Base-by-base conservation (phyloP, 2,329 filamentous ascomycete species). In the Trichoderma koningii region DNA sequence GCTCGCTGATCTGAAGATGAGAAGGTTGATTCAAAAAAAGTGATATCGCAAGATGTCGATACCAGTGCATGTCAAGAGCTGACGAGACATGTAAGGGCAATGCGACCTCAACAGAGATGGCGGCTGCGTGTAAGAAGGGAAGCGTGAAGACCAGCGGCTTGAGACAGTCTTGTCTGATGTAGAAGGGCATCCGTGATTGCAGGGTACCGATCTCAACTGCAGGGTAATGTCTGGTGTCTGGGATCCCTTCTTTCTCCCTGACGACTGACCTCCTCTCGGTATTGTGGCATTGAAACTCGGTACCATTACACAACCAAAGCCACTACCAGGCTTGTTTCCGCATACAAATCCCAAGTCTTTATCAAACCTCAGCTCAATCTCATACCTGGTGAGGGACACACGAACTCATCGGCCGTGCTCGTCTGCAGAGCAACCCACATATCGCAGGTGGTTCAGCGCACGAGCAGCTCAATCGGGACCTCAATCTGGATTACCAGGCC, bases 391-490 rank as follows among this genome's bases (percentile, higher is more conserved):
- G 14, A 14, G n/a, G 30, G 48, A 28, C 48, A 17, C 48, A n/a
- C n/a, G 17, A 34, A 47, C n/a, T 21, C n/a, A 21, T 53, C 51
- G 34, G 10, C 34, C n/a, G 19, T 38, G 38, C 38, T 59, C 30
- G 30, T 3, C 26, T 21, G 23, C 30, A 10, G 10, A 41, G 56
- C 19, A 50, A 62, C 34, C 21, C 50, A 55, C 28, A 53, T 41
- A 63, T 63, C 41, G 19, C 41, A 47, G n/a, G 26, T 19, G 59
- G 48, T 23, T 62, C 59, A 47, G 59, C 48, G 59, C 59, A 53
- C 50, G 1, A 55, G 17, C 50, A 38, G 23, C n/a, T 63, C 12
- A 12, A 30, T 38, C 19, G 19, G 34, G 23, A 38, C 10, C 5
- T 14, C 26, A 12, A 15, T 26, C n/a, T 30, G 41, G 12, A 7